phyloP scores from a whole-genome alignment of 108 stramenopile genomes.

The Schizochytrium sp. region DNA sequence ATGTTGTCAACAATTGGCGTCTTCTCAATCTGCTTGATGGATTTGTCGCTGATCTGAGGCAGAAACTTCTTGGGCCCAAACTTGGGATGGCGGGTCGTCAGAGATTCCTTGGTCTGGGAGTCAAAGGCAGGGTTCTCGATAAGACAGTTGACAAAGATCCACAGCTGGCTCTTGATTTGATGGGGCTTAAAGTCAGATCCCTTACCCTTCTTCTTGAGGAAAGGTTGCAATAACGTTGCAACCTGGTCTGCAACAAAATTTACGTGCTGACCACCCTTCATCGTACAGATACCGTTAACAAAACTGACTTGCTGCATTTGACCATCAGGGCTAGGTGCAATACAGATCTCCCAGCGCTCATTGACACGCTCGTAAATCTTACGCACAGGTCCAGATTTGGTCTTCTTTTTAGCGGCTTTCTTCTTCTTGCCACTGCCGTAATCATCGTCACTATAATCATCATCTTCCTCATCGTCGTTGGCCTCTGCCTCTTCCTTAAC shows the following conservation, averaged over 20 bases:
- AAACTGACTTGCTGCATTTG: slow-evolving; percentile 93
- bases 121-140: slow-evolving; percentile 97
- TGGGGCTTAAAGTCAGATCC: slow-evolving; percentile 87
- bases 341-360: slow-evolving; percentile 95
- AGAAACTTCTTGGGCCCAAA: slow-evolving; percentile 89
- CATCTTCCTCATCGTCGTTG: background rate
- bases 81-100: slow-evolving; percentile 83
- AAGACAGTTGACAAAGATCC: slow-evolving; percentile 93
- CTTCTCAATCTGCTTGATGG: slow-evolving; percentile 85
- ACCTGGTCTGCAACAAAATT: slow-evolving; percentile 89
- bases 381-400: background rate
- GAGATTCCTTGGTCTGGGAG: slow-evolving; percentile 96
- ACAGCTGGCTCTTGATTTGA: slow-evolving; percentile 95
- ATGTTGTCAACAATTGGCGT: slow-evolving; percentile 86
- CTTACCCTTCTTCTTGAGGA: slow-evolving; percentile 93
- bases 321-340: slow-evolving; percentile 85
- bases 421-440: slow-evolving; percentile 36
- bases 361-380: slow-evolving; percentile 82
- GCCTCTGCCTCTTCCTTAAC: slow-evolving; percentile 17
- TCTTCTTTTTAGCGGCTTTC: background rate
- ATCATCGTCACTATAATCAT: slow-evolving; percentile 29
- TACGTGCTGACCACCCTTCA: slow-evolving; percentile 95
- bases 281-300: slow-evolving; percentile 96
- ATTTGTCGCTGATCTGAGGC: slow-evolving; percentile 76
- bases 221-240: slow-evolving; percentile 70